A percentile compares a stretch with the other conserved stretches of the same genome.
These are phyloP conservation scores for Lichtheimia hyalospora DNA, from an alignment of 371 early-diverging fungal species.

Conservation along the genomic window DNA sequence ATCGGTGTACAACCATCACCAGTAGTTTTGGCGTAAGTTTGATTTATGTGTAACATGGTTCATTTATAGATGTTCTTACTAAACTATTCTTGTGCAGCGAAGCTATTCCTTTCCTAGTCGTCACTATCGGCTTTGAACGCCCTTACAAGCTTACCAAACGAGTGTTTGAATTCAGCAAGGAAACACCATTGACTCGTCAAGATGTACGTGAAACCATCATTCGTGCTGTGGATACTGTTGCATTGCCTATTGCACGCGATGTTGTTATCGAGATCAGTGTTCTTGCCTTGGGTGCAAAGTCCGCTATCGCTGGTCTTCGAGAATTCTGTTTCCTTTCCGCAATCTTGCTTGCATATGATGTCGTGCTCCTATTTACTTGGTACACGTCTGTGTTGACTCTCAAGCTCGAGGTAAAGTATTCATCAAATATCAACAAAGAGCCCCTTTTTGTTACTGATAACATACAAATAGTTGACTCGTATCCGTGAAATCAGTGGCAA, in stretches of 20 bases:
- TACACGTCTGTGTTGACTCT: conserved; percentile 82
- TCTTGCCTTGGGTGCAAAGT: conserved; percentile 71
- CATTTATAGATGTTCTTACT: neutral
- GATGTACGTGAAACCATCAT: conserved; percentile 62
- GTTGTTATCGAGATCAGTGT: conserved; percentile 80
- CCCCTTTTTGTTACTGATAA: neutral
- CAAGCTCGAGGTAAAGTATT: conserved; percentile 74
- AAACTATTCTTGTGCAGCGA: conserved; percentile 39
- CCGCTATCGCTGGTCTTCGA: conserved; percentile 70
- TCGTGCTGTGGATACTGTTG: conserved; percentile 64
- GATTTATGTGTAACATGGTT: conserved; percentile 2
- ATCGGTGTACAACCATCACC: conserved; percentile 64
- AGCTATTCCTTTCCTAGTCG: conserved; percentile 86
- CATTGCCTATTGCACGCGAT: conserved; percentile 64
- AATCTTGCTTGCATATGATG: conserved; percentile 77
- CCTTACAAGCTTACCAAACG: conserved; percentile 80
- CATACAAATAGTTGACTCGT: conserved; percentile 11
- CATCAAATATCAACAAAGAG: neutral
- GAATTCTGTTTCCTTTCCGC: conserved; percentile 80
- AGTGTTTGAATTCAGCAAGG: conserved; percentile 52
- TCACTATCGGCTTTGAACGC: conserved; percentile 89
- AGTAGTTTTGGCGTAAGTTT: conserved; percentile 54
- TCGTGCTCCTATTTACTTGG: conserved; percentile 78
- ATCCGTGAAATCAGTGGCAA: conserved; percentile 20
- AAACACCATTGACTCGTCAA: conserved; percentile 27